Conservation (phyloP, 2,329 filamentous ascomycete species). For the Colletotrichum abscissum region DNA sequence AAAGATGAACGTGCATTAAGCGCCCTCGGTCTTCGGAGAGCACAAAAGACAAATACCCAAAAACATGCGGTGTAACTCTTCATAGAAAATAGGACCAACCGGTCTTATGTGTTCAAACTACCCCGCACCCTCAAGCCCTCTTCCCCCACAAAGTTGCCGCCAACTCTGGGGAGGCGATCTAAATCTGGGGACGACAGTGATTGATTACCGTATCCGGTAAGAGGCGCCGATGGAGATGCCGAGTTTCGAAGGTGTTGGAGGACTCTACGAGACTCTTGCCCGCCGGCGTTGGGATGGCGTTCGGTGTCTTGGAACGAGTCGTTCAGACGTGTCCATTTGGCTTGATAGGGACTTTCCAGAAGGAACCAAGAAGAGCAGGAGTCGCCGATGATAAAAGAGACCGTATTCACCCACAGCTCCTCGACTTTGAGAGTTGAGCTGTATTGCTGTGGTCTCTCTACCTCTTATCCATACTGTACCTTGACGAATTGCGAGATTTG, state of each 20-base stretch:
- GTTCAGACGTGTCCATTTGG: background rate
- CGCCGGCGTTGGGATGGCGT: slow-evolving; percentile 11
- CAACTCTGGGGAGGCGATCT: background rate
- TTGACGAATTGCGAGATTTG: background rate
- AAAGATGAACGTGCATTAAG: slow-evolving; percentile 5
- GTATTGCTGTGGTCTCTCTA: background rate
- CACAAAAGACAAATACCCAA: background rate
- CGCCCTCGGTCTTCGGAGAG: background rate
- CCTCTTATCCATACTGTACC: background rate
- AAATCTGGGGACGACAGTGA: background rate
- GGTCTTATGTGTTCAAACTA: slow-evolving; percentile 18
- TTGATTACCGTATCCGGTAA: background rate
- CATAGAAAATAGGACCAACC: slow-evolving; percentile 2
- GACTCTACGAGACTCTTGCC: slow-evolving; percentile 15
- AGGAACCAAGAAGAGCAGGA: background rate
- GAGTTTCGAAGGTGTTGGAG: slow-evolving; percentile 9
- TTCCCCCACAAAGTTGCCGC: background rate
- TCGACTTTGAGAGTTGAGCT: background rate
- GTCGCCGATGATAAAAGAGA: slow-evolving; percentile 21
- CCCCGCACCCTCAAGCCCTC: slow-evolving; percentile 6
- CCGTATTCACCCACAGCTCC: background rate
- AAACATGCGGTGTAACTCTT: background rate
- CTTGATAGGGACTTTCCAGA: background rate
- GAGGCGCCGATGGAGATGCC: slow-evolving; percentile 13
- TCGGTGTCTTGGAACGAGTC: slow-evolving; percentile 6